These are phyloP conservation scores for Funneliformis caledonium DNA, from an alignment of 371 early-diverging fungal species.

Conservation along the genomic window DNA sequence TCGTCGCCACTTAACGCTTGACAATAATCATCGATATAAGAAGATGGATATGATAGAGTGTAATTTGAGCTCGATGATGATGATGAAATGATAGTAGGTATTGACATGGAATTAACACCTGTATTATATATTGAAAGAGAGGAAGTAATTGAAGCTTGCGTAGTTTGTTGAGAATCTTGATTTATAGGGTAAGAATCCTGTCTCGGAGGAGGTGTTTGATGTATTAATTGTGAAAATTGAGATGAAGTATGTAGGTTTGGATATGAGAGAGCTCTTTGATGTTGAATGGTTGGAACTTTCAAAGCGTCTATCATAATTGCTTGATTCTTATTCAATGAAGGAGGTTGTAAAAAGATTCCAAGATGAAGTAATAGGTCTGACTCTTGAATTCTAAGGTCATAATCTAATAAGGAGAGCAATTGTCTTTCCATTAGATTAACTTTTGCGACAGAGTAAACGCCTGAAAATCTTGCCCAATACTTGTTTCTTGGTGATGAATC, in stretches of 20 bases:
- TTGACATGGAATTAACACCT: background rate
- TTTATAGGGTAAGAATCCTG: background rate
- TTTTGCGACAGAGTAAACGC: conserved; percentile 71
- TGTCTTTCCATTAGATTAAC: conserved; percentile 86
- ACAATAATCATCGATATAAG: background rate
- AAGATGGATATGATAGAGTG: background rate
- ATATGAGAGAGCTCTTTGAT: conserved; percentile 4
- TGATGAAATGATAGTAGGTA: background rate
- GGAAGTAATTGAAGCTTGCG: background rate
- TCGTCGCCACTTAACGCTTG: background rate
- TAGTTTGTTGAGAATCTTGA: background rate
- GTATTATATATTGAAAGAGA: conserved; percentile 13
- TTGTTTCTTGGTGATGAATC: conserved; percentile 78
- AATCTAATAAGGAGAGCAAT: conserved; percentile 67
- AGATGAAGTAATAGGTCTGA: conserved; percentile 44
- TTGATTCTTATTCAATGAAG: background rate
- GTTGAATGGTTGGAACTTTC: background rate
- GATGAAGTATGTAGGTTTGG: background rate
- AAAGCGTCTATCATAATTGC: background rate
- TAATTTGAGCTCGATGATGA: background rate
- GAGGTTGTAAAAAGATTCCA: background rate
- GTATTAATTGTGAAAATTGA: background rate
- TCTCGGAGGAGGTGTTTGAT: background rate
- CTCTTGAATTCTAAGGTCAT: conserved; percentile 51
- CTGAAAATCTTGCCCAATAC: conserved; percentile 74